Base-by-base conservation (phyloP, 2,329 filamentous ascomycete species). In the Xylariaceae sp. region DNA sequence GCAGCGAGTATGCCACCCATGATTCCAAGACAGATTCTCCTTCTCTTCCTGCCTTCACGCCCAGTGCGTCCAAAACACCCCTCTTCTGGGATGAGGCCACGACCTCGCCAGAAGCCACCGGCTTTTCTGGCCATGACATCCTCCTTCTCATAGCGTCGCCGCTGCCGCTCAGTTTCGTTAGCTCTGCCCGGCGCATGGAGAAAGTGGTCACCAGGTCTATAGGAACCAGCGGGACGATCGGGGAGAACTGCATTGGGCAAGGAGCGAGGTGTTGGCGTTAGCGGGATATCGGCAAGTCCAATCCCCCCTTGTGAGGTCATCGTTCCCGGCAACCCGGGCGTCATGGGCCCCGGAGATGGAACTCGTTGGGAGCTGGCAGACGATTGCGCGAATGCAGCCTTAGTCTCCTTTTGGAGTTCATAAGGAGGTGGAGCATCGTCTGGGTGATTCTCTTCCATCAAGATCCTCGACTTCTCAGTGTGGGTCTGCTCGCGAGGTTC, bases 21-120 rank as follows among this genome's bases (percentile, higher is more conserved):
- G 12, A 86, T 67, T 6, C 70, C 70, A 38, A 83, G 60, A 56
- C 81, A 87, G 47, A 84, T 73, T 15, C 85, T 75, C 52, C 85
- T 77, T 61, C 76, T 76, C 60, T 82, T 79, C 50, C 85, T 78
- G 3, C 81, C 83, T 60, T 87, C 85, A 1, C 79, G 76, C 1
- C 83, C 83, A 2, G 71, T 70, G 17, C 82, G 75, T 1, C 85
- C 84, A 62, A 83, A 84, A 64, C 83, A 87, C 2, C 84, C 83
- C n/a, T 71, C 76, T 14, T 76, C 71, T 0, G 82, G 76, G 33
- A 89, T 72, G 52, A 80, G 86, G 10, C 78, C 80, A 42, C 85
- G 76, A 2, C 84, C 84, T 60, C 80, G 78, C 83, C 85, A 88
- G 39, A 81, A 73, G 3, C 81, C 78, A 2, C 83, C 83, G 1